phyloP scores from a whole-genome alignment of 2,329 filamentous ascomycete genomes.

The Rhynchosporium graminicola region DNA sequence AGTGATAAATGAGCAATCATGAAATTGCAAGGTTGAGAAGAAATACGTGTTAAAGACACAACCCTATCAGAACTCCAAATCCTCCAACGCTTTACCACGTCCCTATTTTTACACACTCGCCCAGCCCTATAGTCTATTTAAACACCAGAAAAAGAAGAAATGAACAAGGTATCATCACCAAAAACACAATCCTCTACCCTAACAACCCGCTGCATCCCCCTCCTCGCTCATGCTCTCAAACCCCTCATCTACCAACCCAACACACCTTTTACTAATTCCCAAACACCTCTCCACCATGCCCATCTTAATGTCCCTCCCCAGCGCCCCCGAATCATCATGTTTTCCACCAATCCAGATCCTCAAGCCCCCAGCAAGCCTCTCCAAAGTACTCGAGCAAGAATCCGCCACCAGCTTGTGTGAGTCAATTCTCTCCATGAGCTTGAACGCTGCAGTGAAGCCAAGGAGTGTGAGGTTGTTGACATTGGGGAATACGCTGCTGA shows the following conservation, averaged over 20 bases:
- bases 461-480: constrained; percentile 47
- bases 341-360: constrained; percentile 61
- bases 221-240: constrained; percentile 59
- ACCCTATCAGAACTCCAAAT: too few relatives aligned
- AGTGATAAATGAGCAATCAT: not conserved
- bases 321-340: constrained; percentile 52
- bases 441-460: constrained; percentile 59
- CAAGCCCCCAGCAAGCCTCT: constrained; percentile 57
- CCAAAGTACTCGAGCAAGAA: constrained; percentile 51
- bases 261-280: constrained; percentile 54
- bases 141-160: constrained; percentile 1
- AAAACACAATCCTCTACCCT: constrained; percentile 14
- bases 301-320: constrained; percentile 53
- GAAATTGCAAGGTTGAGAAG: too few relatives aligned
- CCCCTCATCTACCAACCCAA: constrained; percentile 63
- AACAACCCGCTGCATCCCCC: constrained; percentile 37
- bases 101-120: too few relatives aligned
- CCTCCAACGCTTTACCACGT: too few relatives aligned
- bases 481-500: constrained; percentile 51
- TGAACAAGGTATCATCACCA: not conserved
- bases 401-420: constrained; percentile 50
- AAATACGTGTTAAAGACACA: too few relatives aligned
- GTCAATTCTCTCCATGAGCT: constrained; percentile 56
- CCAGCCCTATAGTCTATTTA: too few relatives aligned
- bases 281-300: constrained; percentile 58